Percentiles rank a stretch among this genome's conserved stretches.
These are phyloP conservation scores for Metschnikowia baotianmanensis DNA, from an alignment of 805 yeast species.

Conservation along the genomic window DNA sequence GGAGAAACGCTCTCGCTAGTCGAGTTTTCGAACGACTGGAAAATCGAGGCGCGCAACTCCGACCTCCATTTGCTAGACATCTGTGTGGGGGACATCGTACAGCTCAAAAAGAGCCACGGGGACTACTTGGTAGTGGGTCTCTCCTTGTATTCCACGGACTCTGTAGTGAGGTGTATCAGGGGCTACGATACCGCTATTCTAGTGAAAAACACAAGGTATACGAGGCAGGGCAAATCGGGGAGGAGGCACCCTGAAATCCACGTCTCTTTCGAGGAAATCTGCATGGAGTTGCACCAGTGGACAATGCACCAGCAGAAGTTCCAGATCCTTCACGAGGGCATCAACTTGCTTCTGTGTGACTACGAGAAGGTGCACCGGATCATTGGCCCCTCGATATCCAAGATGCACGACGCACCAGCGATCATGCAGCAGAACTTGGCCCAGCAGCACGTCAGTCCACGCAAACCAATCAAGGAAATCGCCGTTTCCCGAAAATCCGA, in stretches of 20 bases:
- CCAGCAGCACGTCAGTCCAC: conserved; percentile 4
- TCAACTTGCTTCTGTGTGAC: conserved; percentile 21
- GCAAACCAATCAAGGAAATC: conserved; percentile 2
- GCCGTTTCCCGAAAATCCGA: conserved; percentile 2
- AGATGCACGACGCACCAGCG: neutral
- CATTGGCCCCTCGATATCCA: neutral
- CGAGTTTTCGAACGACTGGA: conserved; percentile 33
- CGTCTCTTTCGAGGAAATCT: conserved; percentile 32
- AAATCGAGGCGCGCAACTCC: conserved; percentile 28
- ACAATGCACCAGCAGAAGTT: conserved; percentile 35
- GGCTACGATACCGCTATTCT: conserved; percentile 54
- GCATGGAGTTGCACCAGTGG: conserved; percentile 42
- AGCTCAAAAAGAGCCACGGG: conserved; percentile 27
- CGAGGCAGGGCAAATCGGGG: conserved; percentile 4
- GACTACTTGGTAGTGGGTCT: conserved; percentile 49
- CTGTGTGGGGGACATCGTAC: conserved; percentile 54
- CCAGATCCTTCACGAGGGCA: conserved; percentile 21
- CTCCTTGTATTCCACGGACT: conserved; percentile 20
- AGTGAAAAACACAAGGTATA: conserved; percentile 23
- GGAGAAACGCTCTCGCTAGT: conserved; percentile 30
- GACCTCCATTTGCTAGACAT: conserved; percentile 51
- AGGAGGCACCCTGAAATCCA: conserved; percentile 10
- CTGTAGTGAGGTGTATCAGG: conserved; percentile 48
- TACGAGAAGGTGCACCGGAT: conserved; percentile 10
- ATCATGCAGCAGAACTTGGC: neutral